These are phyloP conservation scores for Pleochaeta shiraiana DNA, from an alignment of 2,329 filamentous ascomycete genomes.

Conservation along the genomic window DNA sequence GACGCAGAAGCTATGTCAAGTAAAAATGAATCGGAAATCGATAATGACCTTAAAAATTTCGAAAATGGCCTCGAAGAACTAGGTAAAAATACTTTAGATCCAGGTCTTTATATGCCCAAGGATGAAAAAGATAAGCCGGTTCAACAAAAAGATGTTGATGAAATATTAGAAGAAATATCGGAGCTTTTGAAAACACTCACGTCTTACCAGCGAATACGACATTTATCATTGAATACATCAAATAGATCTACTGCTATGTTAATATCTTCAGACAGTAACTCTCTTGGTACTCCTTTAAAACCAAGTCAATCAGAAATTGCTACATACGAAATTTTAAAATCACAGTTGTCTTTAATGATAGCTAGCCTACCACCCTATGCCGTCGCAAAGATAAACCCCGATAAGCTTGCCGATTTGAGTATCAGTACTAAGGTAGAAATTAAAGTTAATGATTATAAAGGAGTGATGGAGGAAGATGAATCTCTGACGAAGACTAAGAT, in stretches of 20 bases:
- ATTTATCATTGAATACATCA: slow-evolving; percentile 42
- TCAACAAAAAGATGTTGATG: slow-evolving; percentile 40
- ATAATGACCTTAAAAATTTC: slow-evolving; percentile 20
- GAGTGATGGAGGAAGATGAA: slow-evolving; percentile 32
- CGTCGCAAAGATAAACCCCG: slow-evolving; percentile 32
- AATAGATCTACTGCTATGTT: slow-evolving; percentile 38
- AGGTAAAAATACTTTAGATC: slow-evolving; percentile 35
- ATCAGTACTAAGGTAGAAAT: slow-evolving; percentile 30
- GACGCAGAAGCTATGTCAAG: slow-evolving; percentile 3
- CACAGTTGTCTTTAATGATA: slow-evolving; percentile 29
- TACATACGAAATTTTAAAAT: slow-evolving; percentile 29
- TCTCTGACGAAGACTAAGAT: slow-evolving; percentile 13
- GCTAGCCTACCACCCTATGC: slow-evolving; percentile 31
- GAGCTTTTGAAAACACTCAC: slow-evolving; percentile 56
- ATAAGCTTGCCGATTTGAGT: slow-evolving; percentile 29
- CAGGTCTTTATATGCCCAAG: slow-evolving; percentile 22
- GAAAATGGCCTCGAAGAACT: slow-evolving; percentile 34
- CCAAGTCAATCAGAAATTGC: slow-evolving; percentile 35
- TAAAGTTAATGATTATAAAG: slow-evolving; percentile 25
- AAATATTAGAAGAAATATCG: slow-evolving; percentile 49
- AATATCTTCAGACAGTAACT: slow-evolving; percentile 34
- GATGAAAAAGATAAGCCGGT: slow-evolving; percentile 27
- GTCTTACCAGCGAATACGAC: slow-evolving; percentile 61
- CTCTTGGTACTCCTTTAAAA: slow-evolving; percentile 36
- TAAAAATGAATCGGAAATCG: slow-evolving; percentile 6